A percentile compares a stretch with the other conserved stretches of the same genome.
Conservation (phyloP, 2,329 filamentous ascomycete genomes). For the Metarhizium rileyi region DNA sequence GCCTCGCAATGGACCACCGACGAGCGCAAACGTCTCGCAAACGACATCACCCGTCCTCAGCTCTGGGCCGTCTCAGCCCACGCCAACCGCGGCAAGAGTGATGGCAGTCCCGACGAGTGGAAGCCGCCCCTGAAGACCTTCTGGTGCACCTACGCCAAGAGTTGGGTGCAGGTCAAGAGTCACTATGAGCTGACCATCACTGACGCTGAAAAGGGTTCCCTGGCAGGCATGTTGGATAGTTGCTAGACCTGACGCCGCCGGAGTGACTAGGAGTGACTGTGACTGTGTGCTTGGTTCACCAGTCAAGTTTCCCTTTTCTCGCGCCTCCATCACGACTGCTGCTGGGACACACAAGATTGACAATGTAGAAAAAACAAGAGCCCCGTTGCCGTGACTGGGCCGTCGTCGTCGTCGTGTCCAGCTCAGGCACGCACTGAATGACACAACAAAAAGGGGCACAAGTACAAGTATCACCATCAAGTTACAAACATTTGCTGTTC, state of each 20-base stretch:
- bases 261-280: no score
- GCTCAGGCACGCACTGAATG: neutral
- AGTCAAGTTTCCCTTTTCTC: no score
- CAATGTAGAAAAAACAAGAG: no score
- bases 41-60: conserved; percentile 67
- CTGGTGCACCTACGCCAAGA: conserved; percentile 68
- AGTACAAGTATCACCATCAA: neutral
- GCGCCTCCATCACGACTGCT: no score
- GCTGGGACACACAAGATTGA: no score
- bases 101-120: conserved; percentile 65
- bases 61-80: conserved; percentile 70
- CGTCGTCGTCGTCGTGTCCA: no score
- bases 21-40: conserved; percentile 61
- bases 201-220: conserved; percentile 58
- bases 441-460: neutral
- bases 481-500: neutral
- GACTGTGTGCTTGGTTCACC: no score
- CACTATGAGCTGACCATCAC: conserved; percentile 62
- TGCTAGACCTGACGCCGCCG: conserved; percentile 14
- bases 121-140: conserved; percentile 60
- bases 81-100: conserved; percentile 67
- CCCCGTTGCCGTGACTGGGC: no score
- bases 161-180: conserved; percentile 72
- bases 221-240: conserved; percentile 33
- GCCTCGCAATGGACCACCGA: conserved; percentile 62